Conservation (phyloP, 768 basidiomycete genomes). For the Collybiopsis luxurians region DNA sequence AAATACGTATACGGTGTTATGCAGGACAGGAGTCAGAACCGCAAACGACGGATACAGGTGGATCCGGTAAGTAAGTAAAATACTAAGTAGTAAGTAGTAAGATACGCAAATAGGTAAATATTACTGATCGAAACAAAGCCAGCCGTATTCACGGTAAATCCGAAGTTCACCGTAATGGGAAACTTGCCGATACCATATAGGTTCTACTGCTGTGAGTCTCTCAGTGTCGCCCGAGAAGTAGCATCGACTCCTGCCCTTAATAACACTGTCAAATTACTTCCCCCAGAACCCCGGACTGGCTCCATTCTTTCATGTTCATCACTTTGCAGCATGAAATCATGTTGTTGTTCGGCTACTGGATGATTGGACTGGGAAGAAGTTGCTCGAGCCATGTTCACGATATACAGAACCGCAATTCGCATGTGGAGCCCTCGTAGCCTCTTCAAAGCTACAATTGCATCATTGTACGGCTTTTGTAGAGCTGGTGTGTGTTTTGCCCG, state of each 20-base stretch:
- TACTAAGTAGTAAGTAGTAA: too few relatives aligned
- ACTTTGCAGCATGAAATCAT: too few relatives aligned
- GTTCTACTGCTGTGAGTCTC: neutral
- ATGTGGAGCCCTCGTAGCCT: slow-evolving; percentile 85
- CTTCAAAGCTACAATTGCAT: slow-evolving; percentile 75
- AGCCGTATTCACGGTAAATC: too few relatives aligned
- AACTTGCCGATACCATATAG: too few relatives aligned
- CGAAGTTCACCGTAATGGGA: too few relatives aligned
- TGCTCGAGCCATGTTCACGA: slow-evolving; percentile 79
- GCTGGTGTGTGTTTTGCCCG: slow-evolving; percentile 54
- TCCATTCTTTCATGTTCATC: slow-evolving; percentile 44
- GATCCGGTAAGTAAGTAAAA: too few relatives aligned
- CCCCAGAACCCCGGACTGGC: slow-evolving; percentile 82
- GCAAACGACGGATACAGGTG: too few relatives aligned
- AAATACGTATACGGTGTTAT: too few relatives aligned
- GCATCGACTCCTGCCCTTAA: slow-evolving; percentile 90
- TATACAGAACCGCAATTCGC: slow-evolving; percentile 81
- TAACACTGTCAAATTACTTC: slow-evolving; percentile 75
- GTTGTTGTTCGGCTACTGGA: slow-evolving; percentile 43
- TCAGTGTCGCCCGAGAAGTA: slow-evolving; percentile 62
- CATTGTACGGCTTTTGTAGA: slow-evolving; percentile 75
- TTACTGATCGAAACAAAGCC: too few relatives aligned
- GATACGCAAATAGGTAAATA: too few relatives aligned
- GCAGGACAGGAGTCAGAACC: too few relatives aligned
- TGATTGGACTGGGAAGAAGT: slow-evolving; percentile 45